phyloP scores from a whole-genome alignment of 768 basidiomycete genomes.

The Termitomyces sp. region DNA sequence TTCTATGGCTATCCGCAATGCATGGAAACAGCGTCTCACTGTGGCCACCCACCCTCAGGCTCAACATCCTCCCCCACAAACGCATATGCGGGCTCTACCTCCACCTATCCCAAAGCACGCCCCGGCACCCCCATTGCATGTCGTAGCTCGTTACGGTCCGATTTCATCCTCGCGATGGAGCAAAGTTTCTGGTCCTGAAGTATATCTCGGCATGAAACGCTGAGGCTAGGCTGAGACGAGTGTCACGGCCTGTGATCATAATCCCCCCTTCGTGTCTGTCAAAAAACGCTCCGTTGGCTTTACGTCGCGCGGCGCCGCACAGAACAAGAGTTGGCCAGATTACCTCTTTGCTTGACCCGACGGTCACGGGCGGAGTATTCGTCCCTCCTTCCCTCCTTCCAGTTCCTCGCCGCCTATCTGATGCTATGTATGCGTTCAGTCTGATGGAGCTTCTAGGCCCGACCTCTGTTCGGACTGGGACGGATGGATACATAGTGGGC shows the following conservation, averaged over 20 bases:
- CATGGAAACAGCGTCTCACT: slow-evolving; percentile 67
- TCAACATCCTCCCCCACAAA: slow-evolving; percentile 17
- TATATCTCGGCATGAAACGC: slow-evolving; percentile 62
- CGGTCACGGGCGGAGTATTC: not conserved
- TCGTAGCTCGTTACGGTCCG: slow-evolving; percentile 58
- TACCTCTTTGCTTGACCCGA: not conserved
- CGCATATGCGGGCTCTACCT: slow-evolving; percentile 17
- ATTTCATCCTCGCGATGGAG: slow-evolving; percentile 63
- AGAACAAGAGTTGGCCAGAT: not conserved
- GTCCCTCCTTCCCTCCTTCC: not conserved
- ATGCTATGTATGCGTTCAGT: not conserved
- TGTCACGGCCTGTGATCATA: not conserved
- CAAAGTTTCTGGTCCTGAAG: slow-evolving; percentile 62
- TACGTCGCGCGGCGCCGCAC: not conserved
- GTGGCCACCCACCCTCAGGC: slow-evolving; percentile 22
- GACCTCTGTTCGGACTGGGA: not conserved
- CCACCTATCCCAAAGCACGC: slow-evolving; percentile 18
- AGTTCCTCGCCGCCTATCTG: not conserved
- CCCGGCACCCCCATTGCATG: slow-evolving; percentile 14
- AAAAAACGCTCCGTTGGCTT: not conserved
- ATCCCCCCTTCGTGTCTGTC: not conserved
- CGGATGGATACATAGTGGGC: not conserved
- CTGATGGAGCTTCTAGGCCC: not conserved
- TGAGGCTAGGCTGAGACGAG: slow-evolving; percentile 26
- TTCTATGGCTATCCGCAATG: slow-evolving; percentile 54